Evolutionary conservation across 31 red algal species (phyloP).

Genomic region (Odonthalia washingtoniensis): DNA sequence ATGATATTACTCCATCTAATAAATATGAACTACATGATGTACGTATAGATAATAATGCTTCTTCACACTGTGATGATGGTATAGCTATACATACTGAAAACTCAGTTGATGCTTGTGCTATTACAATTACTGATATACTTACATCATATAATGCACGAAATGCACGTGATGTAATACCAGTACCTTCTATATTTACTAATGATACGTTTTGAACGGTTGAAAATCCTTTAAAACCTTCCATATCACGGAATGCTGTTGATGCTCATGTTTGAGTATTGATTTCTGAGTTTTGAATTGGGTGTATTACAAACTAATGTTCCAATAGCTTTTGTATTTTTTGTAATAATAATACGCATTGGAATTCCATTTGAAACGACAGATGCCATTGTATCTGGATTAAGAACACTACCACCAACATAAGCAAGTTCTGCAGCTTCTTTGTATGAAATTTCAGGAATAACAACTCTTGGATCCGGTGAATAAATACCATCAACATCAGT

Average conservation of each 20-base stretch:
- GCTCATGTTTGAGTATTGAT: constrained; percentile 30
- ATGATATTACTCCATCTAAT: constrained; percentile 81
- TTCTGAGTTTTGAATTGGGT: constrained; percentile 58
- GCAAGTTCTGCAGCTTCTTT: constrained; percentile 98
- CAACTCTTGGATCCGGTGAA: constrained; percentile 91
- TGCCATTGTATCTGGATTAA: constrained; percentile 96
- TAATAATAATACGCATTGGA: too few species aligned
- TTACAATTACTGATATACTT: constrained; percentile 87
- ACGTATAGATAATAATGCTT: constrained; percentile 41
- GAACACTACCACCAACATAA: constrained; percentile 96
- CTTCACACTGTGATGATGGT: constrained; percentile 61
- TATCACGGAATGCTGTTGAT: constrained; percentile 4
- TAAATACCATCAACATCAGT: constrained; percentile 99
- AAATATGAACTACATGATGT: constrained; percentile 84
- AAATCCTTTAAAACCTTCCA: constrained; percentile 94
- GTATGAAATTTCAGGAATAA: constrained; percentile 89
- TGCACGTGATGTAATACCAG: constrained; percentile 87
- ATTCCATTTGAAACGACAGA: constrained; percentile 80
- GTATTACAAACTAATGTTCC: constrained; percentile 89
- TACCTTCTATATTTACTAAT: constrained; percentile 95
- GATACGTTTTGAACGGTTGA: constrained; percentile 88
- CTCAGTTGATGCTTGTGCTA: constrained; percentile 94
- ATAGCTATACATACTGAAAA: constrained; percentile 95
- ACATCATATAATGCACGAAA: constrained; percentile 83
- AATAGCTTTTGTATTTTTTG: too few species aligned